A percentile compares a stretch with the other conserved stretches of the same genome.
Evolutionary conservation across 441 rosid species (phyloP).

Genomic region (Aquilaria agallochum): DNA sequence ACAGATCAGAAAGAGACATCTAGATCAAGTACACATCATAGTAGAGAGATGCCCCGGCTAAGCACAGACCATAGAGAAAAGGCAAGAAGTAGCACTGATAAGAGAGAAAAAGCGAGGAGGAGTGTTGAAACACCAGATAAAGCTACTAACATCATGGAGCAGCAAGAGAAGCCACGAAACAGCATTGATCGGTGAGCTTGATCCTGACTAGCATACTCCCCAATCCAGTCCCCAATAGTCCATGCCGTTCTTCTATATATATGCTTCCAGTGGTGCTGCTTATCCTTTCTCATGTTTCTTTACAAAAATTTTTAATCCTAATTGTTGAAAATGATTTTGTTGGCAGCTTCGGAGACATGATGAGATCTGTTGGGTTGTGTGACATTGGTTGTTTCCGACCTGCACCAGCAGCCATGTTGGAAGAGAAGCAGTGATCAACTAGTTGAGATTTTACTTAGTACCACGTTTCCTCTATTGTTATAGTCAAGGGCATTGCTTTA

Average conservation of each 20-base stretch:
- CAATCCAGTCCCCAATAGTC: not conserved
- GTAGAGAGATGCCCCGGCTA: conserved; percentile 47
- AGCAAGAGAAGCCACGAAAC: conserved; percentile 60
- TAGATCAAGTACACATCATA: conserved; percentile 36
- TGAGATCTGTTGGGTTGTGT: conserved; percentile 86
- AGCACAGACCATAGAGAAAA: conserved; percentile 46
- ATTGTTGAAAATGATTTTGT: conserved; percentile 9
- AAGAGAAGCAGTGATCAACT: conserved; percentile 17
- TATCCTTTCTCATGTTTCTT: not conserved
- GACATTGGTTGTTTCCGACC: conserved; percentile 94
- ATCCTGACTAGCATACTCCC: not conserved
- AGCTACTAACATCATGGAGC: conserved; percentile 32
- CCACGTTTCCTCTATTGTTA: conserved; percentile 16
- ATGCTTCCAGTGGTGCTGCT: not conserved
- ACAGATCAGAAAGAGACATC: conserved; percentile 51
- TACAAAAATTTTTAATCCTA: conserved; percentile 3
- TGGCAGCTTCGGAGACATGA: conserved; percentile 78
- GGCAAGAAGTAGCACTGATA: conserved; percentile 41
- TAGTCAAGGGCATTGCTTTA: conserved; percentile 1
- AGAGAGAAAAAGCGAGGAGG: conserved; percentile 48
- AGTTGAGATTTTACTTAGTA: conserved; percentile 21
- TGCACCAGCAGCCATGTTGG: conserved; percentile 46
- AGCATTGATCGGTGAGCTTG: conserved; percentile 75
- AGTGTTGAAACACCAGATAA: conserved; percentile 39
- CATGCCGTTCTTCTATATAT: too few relatives aligned